Evolutionary conservation across 345 rosid genomes (phyloP), one percentile per base, ranked within the genome.

Genomic region (Linum lewisii): DNA sequence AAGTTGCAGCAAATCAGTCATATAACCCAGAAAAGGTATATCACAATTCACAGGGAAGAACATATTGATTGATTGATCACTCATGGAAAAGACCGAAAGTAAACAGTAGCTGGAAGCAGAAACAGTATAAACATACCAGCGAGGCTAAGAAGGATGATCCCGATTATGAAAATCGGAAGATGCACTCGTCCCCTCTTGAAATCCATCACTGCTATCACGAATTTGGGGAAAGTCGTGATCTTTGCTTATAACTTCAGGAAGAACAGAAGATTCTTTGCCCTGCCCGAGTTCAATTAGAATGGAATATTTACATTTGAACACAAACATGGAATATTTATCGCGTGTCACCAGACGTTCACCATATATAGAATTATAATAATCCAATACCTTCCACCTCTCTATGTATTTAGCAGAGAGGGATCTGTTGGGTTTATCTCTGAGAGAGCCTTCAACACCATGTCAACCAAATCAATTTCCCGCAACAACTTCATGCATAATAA

Each of bases 101-200:
- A 20, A 49, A 15, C 20, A 50, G 3, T 3, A 26, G 2, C 3
- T 6, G 32, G 32, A 26, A 26, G 32, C 5, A 7, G 51, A 36
- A 37, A 36, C 29, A 6, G 29, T 23, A 47, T 15, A 51, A 9
- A 34, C 50, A 22, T 75, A 87, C 98, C 95, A 53, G 87, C 70
- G 68, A 86, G 67, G 59, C 98, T 83, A 52, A 91, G 96, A 60
- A 65, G 67, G 62, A 83, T 36, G 72, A 86, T 52, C 55, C 88
- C 96, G 53, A 62, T 72, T 42, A 79, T 64, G 66, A 74, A 32
- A 73, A 80, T 55, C 6, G 83, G 66, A 65, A 88, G 45, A 56
- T 62, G 86, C 25, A 83, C 64, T 57, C 87, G 73, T 67, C 66
- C 73, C 44, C 60, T 77, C 60, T 75, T 71, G 59, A 92, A 63